Base-by-base conservation (phyloP, 768 basidiomycete species). In the Trichaptum fuscoviolaceum region DNA sequence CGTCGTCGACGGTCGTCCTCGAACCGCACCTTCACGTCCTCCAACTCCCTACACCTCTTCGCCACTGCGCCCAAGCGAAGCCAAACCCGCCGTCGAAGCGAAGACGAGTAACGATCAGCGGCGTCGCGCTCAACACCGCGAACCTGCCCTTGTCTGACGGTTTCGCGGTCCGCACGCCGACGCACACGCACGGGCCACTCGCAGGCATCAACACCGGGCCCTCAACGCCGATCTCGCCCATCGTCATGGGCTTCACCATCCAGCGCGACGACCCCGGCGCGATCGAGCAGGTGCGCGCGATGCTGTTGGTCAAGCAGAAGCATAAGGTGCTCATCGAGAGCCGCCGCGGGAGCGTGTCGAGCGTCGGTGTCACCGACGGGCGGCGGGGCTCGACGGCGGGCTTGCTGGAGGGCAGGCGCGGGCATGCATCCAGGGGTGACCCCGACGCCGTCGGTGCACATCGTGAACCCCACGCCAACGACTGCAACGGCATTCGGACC, bases 291-390 rank as follows among this genome's bases (percentile, higher is more conserved):
- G 82, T 87, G 57, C 82, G 87, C 72, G 84, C 86, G n/a, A 84
- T 84, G 78, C 80, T 87, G 67, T 76, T 80, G 35, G 82, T 85
- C 62, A 91, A 90, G 71, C 88, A 88, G 74, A 87, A 87, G 70
- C 91, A 89, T 75, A 87, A 90, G 75, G 83, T 85, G 60, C 77
- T 88, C 66, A 85, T 87, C 65, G 88, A 91, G 74, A 87, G 89
- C 76, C 83, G 89, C 62, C 78, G 90, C 69, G 88, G 83, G 10
- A 88, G 87, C 72, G 77, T 81, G 15, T 85, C 81, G 35, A 80
- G 78, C 17, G 71, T 78, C 23, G 58, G 58, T 20, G 27, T 60
- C 27, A 30, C 23, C 7, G 23, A 23, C 27, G 58, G 58, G 7
- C n/a, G 58, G 7, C 58, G 58, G 7, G 58, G 58, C 23, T 24